Evolutionary conservation across 441 rosid genomes (phyloP).

Genomic region (Arabidopsis lyrata): DNA sequence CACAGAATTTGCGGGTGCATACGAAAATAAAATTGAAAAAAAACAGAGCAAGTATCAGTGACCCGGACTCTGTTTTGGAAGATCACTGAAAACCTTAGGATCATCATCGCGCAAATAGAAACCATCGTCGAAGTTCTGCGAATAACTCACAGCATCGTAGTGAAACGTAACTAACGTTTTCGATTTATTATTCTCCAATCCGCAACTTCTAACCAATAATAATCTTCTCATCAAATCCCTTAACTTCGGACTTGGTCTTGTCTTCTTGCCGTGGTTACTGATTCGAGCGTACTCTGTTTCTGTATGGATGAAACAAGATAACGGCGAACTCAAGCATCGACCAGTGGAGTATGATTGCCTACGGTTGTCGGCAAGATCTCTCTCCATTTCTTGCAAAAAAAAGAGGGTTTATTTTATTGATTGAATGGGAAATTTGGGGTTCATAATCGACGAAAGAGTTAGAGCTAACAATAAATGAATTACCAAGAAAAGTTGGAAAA

Average conservation of each 20-base stretch:
- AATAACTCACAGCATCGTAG: constrained; percentile 79
- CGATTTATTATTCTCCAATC: constrained; percentile 43
- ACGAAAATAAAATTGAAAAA: neutral
- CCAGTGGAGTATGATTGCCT: constrained; percentile 44
- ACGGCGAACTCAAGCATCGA: constrained; percentile 57
- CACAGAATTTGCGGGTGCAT: neutral
- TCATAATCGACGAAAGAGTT: neutral
- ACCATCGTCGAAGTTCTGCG: constrained; percentile 81
- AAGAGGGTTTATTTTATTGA: neutral
- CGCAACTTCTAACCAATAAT: constrained; percentile 51
- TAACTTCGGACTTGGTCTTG: constrained; percentile 51
- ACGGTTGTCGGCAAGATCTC: constrained; percentile 46
- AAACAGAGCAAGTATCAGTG: neutral
- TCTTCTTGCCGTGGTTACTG: constrained; percentile 30
- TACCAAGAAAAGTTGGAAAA: constrained; percentile 9
- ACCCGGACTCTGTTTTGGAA: constrained; percentile 4
- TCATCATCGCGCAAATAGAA: constrained; percentile 35
- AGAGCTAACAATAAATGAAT: neutral
- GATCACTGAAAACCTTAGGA: constrained; percentile 28
- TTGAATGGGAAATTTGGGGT: constrained; percentile 1
- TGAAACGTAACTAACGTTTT: constrained; percentile 62
- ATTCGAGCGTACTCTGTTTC: constrained; percentile 62
- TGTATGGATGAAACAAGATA: constrained; percentile 53
- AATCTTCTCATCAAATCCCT: constrained; percentile 59
- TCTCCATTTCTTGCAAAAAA: constrained; percentile 47